Percentiles rank a stretch among this genome's conserved stretches.
Conservation (phyloP, 1,139 yeast species). For the Debaryomycetaceae sp. region DNA sequence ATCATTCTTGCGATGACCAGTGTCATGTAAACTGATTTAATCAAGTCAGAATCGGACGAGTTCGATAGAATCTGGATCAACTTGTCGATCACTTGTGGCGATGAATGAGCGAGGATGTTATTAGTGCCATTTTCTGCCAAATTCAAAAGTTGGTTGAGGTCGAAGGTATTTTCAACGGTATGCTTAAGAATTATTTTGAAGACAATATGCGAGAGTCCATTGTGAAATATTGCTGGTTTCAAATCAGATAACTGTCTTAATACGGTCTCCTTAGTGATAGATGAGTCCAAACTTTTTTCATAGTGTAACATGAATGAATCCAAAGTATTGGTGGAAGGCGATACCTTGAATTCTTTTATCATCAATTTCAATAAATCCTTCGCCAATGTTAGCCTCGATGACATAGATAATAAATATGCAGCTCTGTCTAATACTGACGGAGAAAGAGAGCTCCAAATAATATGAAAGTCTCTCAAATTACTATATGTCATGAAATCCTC, state of each 20-base stretch:
- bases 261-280: constrained; percentile 5
- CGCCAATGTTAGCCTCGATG: constrained; percentile 18
- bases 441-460: constrained; percentile 13
- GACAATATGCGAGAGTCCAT: constrained; percentile 14
- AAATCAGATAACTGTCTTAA: constrained; percentile 24
- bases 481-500: constrained; percentile 7
- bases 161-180: constrained; percentile 21
- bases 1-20: constrained; percentile 16
- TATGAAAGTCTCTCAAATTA: constrained; percentile 2
- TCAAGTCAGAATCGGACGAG: constrained; percentile 3
- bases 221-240: constrained; percentile 30
- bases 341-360: constrained; percentile 12
- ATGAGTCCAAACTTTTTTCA: constrained; percentile 3
- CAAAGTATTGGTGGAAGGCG: constrained; percentile 27
- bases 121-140: constrained; percentile 12
- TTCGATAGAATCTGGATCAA: constrained; percentile 9
- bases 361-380: constrained; percentile 16
- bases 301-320: constrained; percentile 16
- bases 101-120: constrained; percentile 12
- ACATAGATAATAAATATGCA: constrained; percentile 19
- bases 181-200: constrained; percentile 21
- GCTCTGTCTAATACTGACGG: constrained; percentile 24
- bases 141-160: constrained; percentile 29
- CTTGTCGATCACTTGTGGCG: constrained; percentile 12
- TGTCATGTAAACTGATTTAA: constrained; percentile 14